These are phyloP conservation scores for Wickerhamiella slavikovae DNA, from an alignment of 805 yeast species.

Conservation along the genomic window DNA sequence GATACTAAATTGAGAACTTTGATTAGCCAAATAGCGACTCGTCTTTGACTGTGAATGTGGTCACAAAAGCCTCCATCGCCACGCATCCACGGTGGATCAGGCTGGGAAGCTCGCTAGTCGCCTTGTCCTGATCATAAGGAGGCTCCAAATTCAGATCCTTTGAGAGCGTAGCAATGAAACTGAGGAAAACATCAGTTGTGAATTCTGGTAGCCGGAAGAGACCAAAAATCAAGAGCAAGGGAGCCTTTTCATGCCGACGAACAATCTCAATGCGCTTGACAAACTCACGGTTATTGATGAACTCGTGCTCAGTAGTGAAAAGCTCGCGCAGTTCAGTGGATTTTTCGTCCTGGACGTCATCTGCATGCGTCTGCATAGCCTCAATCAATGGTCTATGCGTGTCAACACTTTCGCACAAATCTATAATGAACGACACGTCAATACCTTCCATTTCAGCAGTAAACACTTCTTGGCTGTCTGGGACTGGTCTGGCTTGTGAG, in stretches of 20 bases:
- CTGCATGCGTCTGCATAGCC: conserved; percentile 9
- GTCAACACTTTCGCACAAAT: conserved; percentile 21
- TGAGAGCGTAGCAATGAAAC: conserved; percentile 3
- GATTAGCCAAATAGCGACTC: background rate
- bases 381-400: conserved; percentile 4
- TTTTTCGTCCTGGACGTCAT: conserved; percentile 9
- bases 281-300: conserved; percentile 4
- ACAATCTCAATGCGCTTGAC: conserved; percentile 9
- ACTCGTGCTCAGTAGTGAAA: conserved; percentile 4
- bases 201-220: conserved; percentile 8
- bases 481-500: conserved; percentile 57
- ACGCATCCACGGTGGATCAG: background rate
- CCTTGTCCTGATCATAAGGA: no score
- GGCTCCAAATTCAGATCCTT: conserved; percentile 1
- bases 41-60: background rate
- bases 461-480: conserved; percentile 88
- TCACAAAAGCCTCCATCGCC: background rate
- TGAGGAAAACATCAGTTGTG: conserved; percentile 11
- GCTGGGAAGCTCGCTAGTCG: conserved; percentile 1
- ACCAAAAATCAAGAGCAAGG: conserved; percentile 5
- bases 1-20: no score
- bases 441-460: conserved; percentile 23
- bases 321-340: background rate
- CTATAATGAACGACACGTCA: conserved; percentile 21
- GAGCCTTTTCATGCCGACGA: conserved; percentile 1